Evolutionary conservation across 2,329 filamentous ascomycete genomes (phyloP).

Genomic region (Aspergillus brunneoviolaceus): DNA sequence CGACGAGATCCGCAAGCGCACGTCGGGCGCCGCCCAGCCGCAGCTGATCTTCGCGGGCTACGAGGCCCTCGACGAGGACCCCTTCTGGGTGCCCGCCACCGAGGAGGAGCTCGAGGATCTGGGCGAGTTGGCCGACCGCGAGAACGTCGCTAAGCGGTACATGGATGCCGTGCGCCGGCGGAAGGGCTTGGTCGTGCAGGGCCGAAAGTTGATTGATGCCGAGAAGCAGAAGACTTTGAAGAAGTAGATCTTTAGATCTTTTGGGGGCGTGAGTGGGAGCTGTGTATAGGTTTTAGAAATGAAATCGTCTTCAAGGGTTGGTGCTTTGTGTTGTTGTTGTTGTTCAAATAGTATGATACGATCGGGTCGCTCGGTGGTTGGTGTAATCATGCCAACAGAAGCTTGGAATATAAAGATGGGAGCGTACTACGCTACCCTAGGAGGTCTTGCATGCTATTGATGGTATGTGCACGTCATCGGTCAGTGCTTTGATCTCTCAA

Average conservation of each 20-base stretch:
- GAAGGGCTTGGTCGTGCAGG: constrained; percentile 85
- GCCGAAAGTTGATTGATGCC: constrained; percentile 72
- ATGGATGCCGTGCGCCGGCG: constrained; percentile 83
- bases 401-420: too few relatives aligned
- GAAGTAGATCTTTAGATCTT: constrained; percentile 36
- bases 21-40: constrained; percentile 83
- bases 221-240: constrained; percentile 86
- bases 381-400: too few relatives aligned
- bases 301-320: too few relatives aligned
- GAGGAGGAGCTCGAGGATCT: constrained; percentile 96
- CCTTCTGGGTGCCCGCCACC: constrained; percentile 95
- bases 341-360: too few relatives aligned
- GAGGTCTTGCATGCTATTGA: too few relatives aligned
- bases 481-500: too few relatives aligned
- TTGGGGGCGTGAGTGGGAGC: too few relatives aligned
- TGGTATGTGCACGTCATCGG: too few relatives aligned
- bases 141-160: constrained; percentile 95
- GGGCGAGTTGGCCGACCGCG: constrained; percentile 86
- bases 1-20: constrained; percentile 94
- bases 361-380: too few relatives aligned
- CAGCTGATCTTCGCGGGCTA: constrained; percentile 93
- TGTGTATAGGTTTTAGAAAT: too few relatives aligned
- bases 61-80: constrained; percentile 90
- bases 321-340: too few relatives aligned
- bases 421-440: too few relatives aligned